Evolutionary conservation across 139 green algal species (phyloP), one percentile per base, ranked within the genome.

Genomic region (Trebouxia sp.): DNA sequence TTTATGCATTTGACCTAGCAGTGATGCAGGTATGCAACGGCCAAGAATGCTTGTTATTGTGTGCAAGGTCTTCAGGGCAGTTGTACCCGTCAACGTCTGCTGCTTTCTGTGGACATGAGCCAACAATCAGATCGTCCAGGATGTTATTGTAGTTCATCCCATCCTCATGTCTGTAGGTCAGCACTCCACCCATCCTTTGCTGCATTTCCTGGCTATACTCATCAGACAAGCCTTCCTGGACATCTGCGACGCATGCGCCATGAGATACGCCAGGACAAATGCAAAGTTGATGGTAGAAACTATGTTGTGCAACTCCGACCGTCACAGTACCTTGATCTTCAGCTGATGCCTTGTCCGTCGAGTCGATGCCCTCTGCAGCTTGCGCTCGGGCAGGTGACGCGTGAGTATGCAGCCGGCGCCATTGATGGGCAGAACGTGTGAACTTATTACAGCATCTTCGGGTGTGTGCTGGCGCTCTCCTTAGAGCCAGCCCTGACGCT

Each of bases 101-200:
- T 39, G 90, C 65, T 0, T 83, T 94, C 81, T 98, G 95, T 37
- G 94, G 89, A 82, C 96, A 99, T 39, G 88, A 95, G 28, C 96
- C 96, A 32, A 99, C 96, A 37, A 98, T 95, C 17, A 99, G 69
- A 81, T 98, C 91, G 22, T 94, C 89, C 45, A 95, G 69, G 30
- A 99, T 90, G 22, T 85, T 67, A 69, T 91, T 91, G 83, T 91
- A 99, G 84, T 98, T 97, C 75, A 98, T 94, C n/a, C 95, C 95
- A 0, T 90, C 76, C 83, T 98, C 95, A 81, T 98, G 95, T 11
- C 90, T 65, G 82, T 98, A 98, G 1, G 80, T 84, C 7, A 92
- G 89, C 5, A 92, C 66, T 10, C 84, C 85, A 38, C 87, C 91
- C 95, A 98, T 98, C 76, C 88, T 85, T 43, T 88, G 28, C 62